Base-by-base conservation (phyloP, 2,329 filamentous ascomycete genomes). In the Cordyceps sp. region DNA sequence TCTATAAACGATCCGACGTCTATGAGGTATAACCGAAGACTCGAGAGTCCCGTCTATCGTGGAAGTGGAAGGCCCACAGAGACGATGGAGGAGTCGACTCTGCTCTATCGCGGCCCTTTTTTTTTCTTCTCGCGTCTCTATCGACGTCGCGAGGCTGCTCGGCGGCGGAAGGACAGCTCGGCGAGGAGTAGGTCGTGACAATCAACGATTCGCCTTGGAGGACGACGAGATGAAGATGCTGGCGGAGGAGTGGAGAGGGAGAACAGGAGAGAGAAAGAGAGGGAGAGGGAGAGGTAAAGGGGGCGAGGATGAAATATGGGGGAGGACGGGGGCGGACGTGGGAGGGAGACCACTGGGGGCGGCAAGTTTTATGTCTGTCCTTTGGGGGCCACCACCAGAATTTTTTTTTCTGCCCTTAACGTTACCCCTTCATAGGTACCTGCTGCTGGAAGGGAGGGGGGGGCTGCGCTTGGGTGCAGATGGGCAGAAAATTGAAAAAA, bases 41-140 rank as follows among this genome's bases (percentile, higher is more conserved):
- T 22, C 18, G 24, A 22, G 26, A 21, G 16, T 23, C 24, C 33
- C 22, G 33, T 35, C 30, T 35, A 37, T 42, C 37, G 39, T 33
- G 32, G 32, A 31, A 34, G n/a, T 23, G 15, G 6, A 36, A 39
- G 47, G 41, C 40, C 41, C 42, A 44, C 47, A 51, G 47, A 53
- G 44, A 50, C 57, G 55, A 59, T 55, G 57, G 55, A 59, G 55
- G 53, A 42, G 48, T 60, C 57, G 57, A 48, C 45, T 57, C 55
- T 61, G 54, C 46, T 54, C 49, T 57, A 54, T 53, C 40, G 46
- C 47, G 50, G 49, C 50, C 44, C 47, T 50, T 43, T 45, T 39
- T 46, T 47, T 46, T 19, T 19, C 20, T 30, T 31, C 13, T 14
- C n/a, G 4, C 9, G 12, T 3, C 49, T 49, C 44, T 45, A 40